Conservation (phyloP, 2,329 filamentous ascomycete genomes). For the Fusarium liriodendri region DNA sequence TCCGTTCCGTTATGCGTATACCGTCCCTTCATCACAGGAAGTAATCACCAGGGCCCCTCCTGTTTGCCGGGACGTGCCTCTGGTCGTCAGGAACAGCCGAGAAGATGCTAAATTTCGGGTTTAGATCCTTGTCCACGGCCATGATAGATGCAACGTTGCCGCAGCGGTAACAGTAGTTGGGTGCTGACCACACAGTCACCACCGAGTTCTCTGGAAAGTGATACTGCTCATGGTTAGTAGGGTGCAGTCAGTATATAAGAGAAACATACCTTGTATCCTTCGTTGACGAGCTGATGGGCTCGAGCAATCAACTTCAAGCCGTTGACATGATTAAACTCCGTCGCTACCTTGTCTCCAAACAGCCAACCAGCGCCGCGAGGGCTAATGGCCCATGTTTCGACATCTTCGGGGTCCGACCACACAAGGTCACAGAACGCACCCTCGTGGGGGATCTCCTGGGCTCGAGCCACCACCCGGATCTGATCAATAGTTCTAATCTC, state of each 20-base stretch:
- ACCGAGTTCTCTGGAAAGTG: conserved; percentile 96
- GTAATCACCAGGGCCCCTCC: conserved; percentile 76
- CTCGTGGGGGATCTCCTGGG: conserved; percentile 97
- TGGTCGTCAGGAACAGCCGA: conserved; percentile 88
- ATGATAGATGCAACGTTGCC: conserved; percentile 98
- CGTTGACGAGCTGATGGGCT: conserved; percentile 98
- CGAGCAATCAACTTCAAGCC: conserved; percentile 94
- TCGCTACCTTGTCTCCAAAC: conserved; percentile 96
- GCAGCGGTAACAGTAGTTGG: conserved; percentile 95
- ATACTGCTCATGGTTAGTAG: conserved; percentile 66
- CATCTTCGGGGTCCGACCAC: conserved; percentile 97
- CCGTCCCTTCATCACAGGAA: conserved; percentile 64
- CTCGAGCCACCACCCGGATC: conserved; percentile 97
- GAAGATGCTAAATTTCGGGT: conserved; percentile 94
- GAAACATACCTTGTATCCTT: conserved; percentile 87
- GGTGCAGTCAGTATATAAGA: neutral
- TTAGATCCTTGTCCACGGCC: conserved; percentile 85
- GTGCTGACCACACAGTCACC: conserved; percentile 97
- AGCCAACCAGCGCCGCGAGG: conserved; percentile 97
- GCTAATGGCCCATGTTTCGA: conserved; percentile 95
- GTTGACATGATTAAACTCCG: conserved; percentile 97
- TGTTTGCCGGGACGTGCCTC: conserved; percentile 80
- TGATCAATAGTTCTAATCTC: conserved; percentile 98
- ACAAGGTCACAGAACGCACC: conserved; percentile 98
- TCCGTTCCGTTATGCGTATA: conserved; percentile 38